A percentile compares a stretch with the other conserved stretches of the same genome.
Conservation (phyloP, 192 early-diverging fungal genomes). For the Umbelopsis sp. region DNA sequence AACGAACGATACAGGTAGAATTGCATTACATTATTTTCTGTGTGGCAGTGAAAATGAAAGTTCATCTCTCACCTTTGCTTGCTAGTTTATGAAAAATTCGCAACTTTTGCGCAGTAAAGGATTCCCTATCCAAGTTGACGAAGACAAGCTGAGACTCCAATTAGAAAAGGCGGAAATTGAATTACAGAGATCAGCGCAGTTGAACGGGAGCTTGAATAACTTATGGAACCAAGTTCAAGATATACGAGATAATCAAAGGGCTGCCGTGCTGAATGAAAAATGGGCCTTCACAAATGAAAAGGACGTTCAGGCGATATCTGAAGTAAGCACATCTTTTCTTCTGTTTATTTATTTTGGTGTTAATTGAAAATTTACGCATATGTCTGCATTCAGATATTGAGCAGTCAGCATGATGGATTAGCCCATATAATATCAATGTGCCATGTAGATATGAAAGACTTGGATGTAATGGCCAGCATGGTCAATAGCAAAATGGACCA, state of each 20-base stretch:
- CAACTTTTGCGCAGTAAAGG: conserved; percentile 85
- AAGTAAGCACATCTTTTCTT: background rate
- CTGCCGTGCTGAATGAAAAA: background rate
- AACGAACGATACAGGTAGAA: conserved; percentile 69
- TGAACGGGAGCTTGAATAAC: background rate
- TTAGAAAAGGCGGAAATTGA: background rate
- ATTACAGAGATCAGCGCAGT: background rate
- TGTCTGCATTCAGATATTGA: background rate
- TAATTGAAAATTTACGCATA: no score
- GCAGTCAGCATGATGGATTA: conserved; percentile 4
- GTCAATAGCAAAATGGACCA: background rate
- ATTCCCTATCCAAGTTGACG: conserved; percentile 76
- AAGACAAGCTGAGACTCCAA: conserved; percentile 35
- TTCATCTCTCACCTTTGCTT: conserved; percentile 44
- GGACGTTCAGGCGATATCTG: conserved; percentile 4
- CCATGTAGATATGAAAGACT: background rate
- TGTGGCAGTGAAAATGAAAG: background rate
- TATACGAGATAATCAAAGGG: background rate
- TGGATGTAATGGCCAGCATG: background rate
- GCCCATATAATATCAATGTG: conserved; percentile 1
- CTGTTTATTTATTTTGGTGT: background rate
- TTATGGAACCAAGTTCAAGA: background rate
- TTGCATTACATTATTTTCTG: background rate
- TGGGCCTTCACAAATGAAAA: conserved; percentile 6
- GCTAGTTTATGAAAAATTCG: conserved; percentile 66